Percentiles rank a stretch among this genome's conserved stretches.
Conservation (phyloP, 2,329 filamentous ascomycete genomes). For the Meredithiella fracta region DNA sequence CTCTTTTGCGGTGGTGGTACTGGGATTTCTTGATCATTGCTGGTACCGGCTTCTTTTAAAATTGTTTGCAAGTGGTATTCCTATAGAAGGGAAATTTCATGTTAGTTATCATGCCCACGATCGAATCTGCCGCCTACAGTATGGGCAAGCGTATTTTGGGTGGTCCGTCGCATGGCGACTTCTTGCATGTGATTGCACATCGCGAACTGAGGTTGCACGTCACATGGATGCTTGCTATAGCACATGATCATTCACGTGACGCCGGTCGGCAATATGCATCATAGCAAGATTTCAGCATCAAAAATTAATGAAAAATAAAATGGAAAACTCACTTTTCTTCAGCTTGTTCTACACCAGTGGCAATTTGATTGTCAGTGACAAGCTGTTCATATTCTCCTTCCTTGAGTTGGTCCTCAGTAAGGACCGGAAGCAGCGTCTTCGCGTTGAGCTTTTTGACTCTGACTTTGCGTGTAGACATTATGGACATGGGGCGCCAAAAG, state of each 20-base stretch:
- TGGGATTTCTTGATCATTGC: conserved; percentile 45
- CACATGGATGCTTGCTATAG: background rate
- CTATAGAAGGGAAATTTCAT: conserved; percentile 28
- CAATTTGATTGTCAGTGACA: conserved; percentile 69
- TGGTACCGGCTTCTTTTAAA: conserved; percentile 37
- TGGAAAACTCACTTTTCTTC: conserved; percentile 73
- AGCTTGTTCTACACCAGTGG: conserved; percentile 89
- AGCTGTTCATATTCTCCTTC: conserved; percentile 71
- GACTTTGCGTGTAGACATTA: conserved; percentile 52
- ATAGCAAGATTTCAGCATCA: conserved; percentile 15
- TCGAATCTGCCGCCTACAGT: background rate
- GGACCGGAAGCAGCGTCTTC: conserved; percentile 73
- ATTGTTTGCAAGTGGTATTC: conserved; percentile 92
- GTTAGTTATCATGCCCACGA: background rate
- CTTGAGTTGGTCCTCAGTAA: conserved; percentile 84
- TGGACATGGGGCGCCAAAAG: conserved; percentile 20
- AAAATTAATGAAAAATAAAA: conserved; percentile 15
- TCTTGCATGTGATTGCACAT: conserved; percentile 2
- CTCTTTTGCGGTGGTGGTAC: conserved; percentile 49
- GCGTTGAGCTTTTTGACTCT: conserved; percentile 82
- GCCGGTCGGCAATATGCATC: conserved; percentile 16
- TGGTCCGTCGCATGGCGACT: background rate
- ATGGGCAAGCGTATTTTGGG: background rate
- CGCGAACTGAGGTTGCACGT: conserved; percentile 7
- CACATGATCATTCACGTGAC: conserved; percentile 33